These are phyloP conservation scores for Candida quercuum DNA, from an alignment of 805 yeast genomes.

Conservation along the genomic window DNA sequence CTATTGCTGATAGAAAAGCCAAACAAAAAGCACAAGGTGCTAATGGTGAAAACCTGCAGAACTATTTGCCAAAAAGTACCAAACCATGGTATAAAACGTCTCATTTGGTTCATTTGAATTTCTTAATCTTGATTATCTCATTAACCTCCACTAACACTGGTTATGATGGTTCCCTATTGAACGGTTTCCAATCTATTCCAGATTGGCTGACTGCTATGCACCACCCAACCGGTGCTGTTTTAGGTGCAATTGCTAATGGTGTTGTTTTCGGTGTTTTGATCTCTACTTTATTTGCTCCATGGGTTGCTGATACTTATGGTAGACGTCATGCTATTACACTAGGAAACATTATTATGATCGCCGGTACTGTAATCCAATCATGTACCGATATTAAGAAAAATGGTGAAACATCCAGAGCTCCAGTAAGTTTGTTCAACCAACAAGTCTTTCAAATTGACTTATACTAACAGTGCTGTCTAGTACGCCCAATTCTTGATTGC, in stretches of 20 bases:
- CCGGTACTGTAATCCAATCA: constrained; percentile 24
- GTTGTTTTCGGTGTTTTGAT: constrained; percentile 35
- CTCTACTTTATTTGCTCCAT: constrained; percentile 25
- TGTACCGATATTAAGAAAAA: constrained; percentile 15
- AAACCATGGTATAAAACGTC: constrained; percentile 31
- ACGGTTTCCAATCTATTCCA: constrained; percentile 42
- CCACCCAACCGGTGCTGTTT: constrained; percentile 31
- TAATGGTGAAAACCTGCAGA: constrained; percentile 9
- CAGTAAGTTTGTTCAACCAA: too few species aligned
- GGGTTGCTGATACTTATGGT: constrained; percentile 33
- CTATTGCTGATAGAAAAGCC: not conserved
- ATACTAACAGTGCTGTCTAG: too few species aligned
- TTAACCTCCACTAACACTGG: constrained; percentile 44
- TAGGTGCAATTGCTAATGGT: constrained; percentile 39
- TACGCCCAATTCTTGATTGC: constrained; percentile 17
- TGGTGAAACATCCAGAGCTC: not conserved
- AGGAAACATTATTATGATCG: constrained; percentile 20
- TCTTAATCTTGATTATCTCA: constrained; percentile 34
- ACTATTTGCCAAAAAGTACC: constrained; percentile 22
- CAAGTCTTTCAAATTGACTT: too few species aligned
- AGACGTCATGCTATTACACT: constrained; percentile 29
- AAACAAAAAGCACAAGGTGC: constrained; percentile 1
- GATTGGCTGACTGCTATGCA: constrained; percentile 37
- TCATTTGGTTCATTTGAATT: constrained; percentile 34
- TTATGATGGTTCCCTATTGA: constrained; percentile 44